Base-by-base conservation (phyloP, 2,329 filamentous ascomycete genomes). In the Corynespora cassiicola region DNA sequence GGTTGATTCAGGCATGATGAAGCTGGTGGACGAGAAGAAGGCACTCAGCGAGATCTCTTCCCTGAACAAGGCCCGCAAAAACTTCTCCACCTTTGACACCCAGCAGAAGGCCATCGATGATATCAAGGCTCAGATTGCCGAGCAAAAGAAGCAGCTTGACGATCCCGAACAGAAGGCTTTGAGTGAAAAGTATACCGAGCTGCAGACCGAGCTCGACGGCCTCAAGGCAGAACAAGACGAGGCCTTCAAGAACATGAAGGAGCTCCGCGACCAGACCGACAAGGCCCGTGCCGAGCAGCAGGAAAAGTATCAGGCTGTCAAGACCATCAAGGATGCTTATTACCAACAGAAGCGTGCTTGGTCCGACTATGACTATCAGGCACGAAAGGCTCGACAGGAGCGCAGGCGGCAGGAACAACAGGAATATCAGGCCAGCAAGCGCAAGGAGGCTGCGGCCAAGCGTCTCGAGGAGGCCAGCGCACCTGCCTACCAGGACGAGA, bases 21-120 rank as follows among this genome's bases (percentile, higher is more conserved):
- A 91, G 75, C 77, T 99, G 34, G 94, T 97, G 8, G 94, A 99
- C 59, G 94, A 97, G 82, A 95, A 90, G 79, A 97, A 96, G 81
- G 85, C 89, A 7, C 79, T 97, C 14, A 75, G 81, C 33, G 90
- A 96, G 60, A 86, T 96, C 58, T 88, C 87, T 31, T 86, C 75
- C 67, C 76, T 97, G 54, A 86, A 87, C 71, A 95, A 95, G 78
- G 81, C 87, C 63, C 88, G 88, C 75, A 97, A 96, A 83, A 87
- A 84, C 72, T 96, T 99, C 68, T 83, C 85, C 42, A 82, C 84
- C 47, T 87, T 97, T 61, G 90, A 95, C 44, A 84, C 87, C 43
- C 78, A 84, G 21, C 88, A 97, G 74, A 95, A 95, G 79, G 81
- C 81, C 53, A 97, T 99, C 56, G 88, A 94, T 61, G 85, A 91